Base-by-base conservation (phyloP, 805 yeast species). In the Candida namnaoensis region DNA sequence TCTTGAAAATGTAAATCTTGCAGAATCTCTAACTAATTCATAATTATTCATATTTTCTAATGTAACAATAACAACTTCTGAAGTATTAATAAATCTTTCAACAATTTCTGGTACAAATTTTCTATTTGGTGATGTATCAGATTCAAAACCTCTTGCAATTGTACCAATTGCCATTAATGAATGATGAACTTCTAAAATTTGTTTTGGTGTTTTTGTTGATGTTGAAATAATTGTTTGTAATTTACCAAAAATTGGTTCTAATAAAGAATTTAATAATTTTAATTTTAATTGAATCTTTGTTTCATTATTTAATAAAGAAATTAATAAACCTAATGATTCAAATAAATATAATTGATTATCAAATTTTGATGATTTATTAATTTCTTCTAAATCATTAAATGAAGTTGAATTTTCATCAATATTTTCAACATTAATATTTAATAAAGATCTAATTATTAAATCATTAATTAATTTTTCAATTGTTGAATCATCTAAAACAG, bases 141-240 rank as follows among this genome's bases (percentile, higher is more conserved):
- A 46, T 37, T 56, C 93, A 52, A 84, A 78, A 5, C 98, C 98
- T 57, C 93, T 77, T 4, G 88, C 82, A 53, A 90, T 72, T 0
- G 96, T 87, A 37, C 96, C 97, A 37, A 91, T 76, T 0, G 96
- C 90, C 78, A 87, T 77, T 38, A 93, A 64, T 32, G 81, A 73
- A 57, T 91, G 97, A 59, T 93, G 96, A 3, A 88, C 82, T 56
- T 87, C 93, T 37, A 86, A 61, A 2, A 82, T 71, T 32, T 72
- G 53, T 35, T 69, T 66, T 33, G 70, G 65, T 26, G 68, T 68
- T 43, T 60, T 61, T 14, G 50, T 60, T 26, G 65, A 66, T 5
- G 66, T 58, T 15, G 72, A 65, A 32, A 87, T 76, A 52, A 88
- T 79, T 23, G 66, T 65, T 57, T 88, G 90, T 48, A 90, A 66